Evolutionary conservation across 2,329 filamentous ascomycete species (phyloP).

Genomic region (Dactylellina leptospora): DNA sequence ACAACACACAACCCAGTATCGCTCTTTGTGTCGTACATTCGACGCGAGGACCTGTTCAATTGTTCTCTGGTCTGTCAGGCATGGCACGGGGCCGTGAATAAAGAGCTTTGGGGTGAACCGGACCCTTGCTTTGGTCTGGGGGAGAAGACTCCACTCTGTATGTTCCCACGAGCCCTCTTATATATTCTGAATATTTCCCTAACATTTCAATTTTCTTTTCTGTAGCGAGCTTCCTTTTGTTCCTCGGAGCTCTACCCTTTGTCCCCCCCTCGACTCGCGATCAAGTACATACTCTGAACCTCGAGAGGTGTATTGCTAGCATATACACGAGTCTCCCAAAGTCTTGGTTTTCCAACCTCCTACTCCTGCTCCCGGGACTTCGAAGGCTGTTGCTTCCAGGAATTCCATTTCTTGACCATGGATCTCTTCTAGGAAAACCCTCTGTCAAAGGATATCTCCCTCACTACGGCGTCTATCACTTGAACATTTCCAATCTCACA

Average conservation of each 20-base stretch:
- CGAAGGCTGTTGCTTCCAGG: conserved; percentile 25
- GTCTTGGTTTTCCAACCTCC: conserved; percentile 53
- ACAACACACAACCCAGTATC: conserved; percentile 53
- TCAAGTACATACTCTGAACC: conserved; percentile 35
- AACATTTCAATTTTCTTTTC: not conserved
- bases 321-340: conserved; percentile 54
- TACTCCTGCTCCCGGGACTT: conserved; percentile 49
- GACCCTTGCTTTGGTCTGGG: conserved; percentile 42
- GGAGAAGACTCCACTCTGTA: conserved; percentile 21
- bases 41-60: conserved; percentile 49
- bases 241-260: conserved; percentile 16
- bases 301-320: conserved; percentile 36
- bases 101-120: conserved; percentile 53
- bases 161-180: not conserved
- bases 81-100: conserved; percentile 53
- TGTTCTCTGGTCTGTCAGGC: conserved; percentile 49
- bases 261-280: conserved; percentile 9
- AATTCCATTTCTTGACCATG: conserved; percentile 54
- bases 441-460: conserved; percentile 25
- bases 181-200: not conserved
- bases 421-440: conserved; percentile 16
- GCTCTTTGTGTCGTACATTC: conserved; percentile 52
- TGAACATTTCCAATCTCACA: conserved; percentile 37
- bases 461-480: conserved; percentile 34
- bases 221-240: conserved; percentile 37